Evolutionary conservation across 495 filamentous ascomycete species (phyloP).

Genomic region (Cercophora sp.): DNA sequence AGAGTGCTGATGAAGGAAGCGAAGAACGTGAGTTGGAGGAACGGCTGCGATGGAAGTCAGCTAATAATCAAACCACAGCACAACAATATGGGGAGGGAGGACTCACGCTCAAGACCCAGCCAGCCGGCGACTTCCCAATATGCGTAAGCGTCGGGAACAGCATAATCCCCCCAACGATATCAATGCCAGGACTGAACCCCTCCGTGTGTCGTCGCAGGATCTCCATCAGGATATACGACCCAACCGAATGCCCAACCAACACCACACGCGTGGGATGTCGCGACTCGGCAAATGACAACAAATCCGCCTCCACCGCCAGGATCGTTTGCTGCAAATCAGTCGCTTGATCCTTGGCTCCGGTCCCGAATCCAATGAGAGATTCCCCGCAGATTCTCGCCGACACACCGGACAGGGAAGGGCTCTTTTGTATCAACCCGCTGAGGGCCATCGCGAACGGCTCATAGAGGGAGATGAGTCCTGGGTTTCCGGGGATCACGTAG

Average conservation of each 20-base stretch:
- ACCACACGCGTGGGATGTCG: background rate
- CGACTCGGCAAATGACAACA: background rate
- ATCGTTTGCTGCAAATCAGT: background rate
- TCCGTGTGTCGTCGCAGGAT: background rate
- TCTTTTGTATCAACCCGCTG: background rate
- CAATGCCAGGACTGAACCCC: background rate
- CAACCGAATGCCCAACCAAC: background rate
- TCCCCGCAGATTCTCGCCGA: background rate
- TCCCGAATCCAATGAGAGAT: background rate
- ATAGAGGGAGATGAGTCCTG: background rate
- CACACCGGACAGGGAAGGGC: background rate
- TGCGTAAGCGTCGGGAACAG: background rate
- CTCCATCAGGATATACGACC: background rate
- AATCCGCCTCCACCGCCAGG: background rate
- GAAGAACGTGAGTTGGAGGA: too few species aligned
- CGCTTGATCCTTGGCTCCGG: background rate
- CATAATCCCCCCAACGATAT: background rate
- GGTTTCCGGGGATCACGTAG: background rate
- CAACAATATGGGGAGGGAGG: too few species aligned
- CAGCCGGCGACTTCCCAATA: background rate
- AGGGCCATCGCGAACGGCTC: background rate
- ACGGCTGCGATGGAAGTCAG: too few species aligned
- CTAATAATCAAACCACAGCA: too few species aligned
- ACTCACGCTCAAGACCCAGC: too few species aligned
- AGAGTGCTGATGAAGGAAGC: too few species aligned